Percentiles rank a stretch among this genome's conserved stretches.
These are phyloP conservation scores for Candida ascalaphidarum DNA, from an alignment of 805 yeast genomes.

Conservation along the genomic window DNA sequence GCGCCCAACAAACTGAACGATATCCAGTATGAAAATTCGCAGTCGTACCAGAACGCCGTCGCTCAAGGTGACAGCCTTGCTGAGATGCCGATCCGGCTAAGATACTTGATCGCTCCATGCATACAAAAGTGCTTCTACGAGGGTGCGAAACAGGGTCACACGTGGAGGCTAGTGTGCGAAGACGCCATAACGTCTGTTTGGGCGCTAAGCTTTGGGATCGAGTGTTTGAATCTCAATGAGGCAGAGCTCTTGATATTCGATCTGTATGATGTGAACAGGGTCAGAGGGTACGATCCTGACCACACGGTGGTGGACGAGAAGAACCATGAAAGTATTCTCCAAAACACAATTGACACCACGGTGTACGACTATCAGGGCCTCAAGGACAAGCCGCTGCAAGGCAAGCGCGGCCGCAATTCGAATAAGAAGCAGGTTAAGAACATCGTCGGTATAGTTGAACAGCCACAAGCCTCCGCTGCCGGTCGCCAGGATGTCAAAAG, in stretches of 20 bases:
- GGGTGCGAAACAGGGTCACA: slow-evolving; percentile 14
- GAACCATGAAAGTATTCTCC: slow-evolving; percentile 16
- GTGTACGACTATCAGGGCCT: slow-evolving; percentile 11
- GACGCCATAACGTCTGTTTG: slow-evolving; percentile 45
- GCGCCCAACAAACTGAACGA: slow-evolving; percentile 9
- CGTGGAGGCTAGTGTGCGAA: slow-evolving; percentile 59
- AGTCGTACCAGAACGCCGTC: slow-evolving; percentile 14
- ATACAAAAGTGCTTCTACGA: slow-evolving; percentile 43
- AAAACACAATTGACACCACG: slow-evolving; percentile 26
- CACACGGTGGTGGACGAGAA: slow-evolving; percentile 11
- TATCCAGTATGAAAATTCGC: slow-evolving; percentile 20
- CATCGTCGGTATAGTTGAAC: slow-evolving; percentile 6
- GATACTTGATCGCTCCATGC: slow-evolving; percentile 49
- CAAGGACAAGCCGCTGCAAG: slow-evolving; percentile 4
- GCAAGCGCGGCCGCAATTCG: slow-evolving; percentile 2
- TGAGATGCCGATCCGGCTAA: slow-evolving; percentile 44
- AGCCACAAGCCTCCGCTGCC: slow-evolving; percentile 4
- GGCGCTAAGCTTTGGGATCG: slow-evolving; percentile 47
- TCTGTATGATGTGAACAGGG: slow-evolving; percentile 24
- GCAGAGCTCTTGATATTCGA: slow-evolving; percentile 37
- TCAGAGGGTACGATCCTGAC: slow-evolving; percentile 17
- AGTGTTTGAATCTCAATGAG: slow-evolving; percentile 42
- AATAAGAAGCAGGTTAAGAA: slow-evolving; percentile 1
- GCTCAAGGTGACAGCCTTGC: slow-evolving; percentile 23
- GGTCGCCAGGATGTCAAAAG: slow-evolving; percentile 25